A percentile compares a stretch with the other conserved stretches of the same genome.
Evolutionary conservation across 768 basidiomycete species (phyloP).

Genomic region (Xerocomellus intermedius): DNA sequence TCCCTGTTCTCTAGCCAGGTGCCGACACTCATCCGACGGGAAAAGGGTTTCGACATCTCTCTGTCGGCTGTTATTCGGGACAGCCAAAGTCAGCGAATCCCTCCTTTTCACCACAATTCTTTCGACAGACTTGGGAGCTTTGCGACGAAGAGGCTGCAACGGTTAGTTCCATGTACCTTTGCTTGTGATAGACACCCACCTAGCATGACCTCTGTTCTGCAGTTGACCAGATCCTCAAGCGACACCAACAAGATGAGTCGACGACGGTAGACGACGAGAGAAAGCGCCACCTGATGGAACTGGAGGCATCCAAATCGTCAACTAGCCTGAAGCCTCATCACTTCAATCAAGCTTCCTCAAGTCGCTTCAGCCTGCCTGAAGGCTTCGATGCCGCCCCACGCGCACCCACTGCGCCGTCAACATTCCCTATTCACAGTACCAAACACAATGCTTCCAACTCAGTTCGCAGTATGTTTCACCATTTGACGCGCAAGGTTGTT

Average conservation of each 20-base stretch:
- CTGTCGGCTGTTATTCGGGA: conserved; percentile 1
- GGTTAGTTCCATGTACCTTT: background rate
- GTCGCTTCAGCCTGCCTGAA: background rate
- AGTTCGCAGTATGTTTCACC: no score
- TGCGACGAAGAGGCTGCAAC: background rate
- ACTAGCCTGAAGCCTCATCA: background rate
- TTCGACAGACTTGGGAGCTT: background rate
- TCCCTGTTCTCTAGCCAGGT: no score
- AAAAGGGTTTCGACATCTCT: background rate
- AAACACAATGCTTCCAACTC: background rate
- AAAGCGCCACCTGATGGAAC: no score
- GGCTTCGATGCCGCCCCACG: background rate
- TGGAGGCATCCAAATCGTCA: background rate
- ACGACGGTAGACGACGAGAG: no score
- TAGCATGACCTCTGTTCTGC: background rate
- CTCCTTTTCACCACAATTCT: background rate
- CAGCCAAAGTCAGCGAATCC: background rate
- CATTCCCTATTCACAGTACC: background rate
- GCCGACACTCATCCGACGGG: background rate
- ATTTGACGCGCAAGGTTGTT: background rate
- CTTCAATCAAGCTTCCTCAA: background rate
- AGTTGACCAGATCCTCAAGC: background rate
- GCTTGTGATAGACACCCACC: background rate
- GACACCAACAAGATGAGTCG: background rate
- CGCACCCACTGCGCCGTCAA: no score